Evolutionary conservation across 2,329 filamentous ascomycete species (phyloP).

Genomic region (Fusarium nisikadoi): DNA sequence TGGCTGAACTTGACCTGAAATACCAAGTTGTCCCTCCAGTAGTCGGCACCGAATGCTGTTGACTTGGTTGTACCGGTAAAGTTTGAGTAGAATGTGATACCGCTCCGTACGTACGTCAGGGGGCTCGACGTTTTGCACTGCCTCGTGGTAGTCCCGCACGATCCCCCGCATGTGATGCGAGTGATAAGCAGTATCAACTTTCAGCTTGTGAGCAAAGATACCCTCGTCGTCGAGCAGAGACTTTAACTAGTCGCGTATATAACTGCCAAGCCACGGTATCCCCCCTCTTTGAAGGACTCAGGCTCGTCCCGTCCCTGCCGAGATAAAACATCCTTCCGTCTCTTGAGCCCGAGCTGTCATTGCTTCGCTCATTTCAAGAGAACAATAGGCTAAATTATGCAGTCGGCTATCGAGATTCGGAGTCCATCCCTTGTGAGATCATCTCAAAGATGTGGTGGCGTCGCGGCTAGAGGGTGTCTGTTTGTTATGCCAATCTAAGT

Average conservation of each 20-base stretch:
- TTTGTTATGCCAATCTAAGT: background rate
- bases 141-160: background rate
- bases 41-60: background rate
- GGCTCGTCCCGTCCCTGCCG: background rate
- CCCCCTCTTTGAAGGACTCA: constrained; percentile 3
- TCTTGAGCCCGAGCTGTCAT: background rate
- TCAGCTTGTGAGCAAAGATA: background rate
- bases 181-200: constrained; percentile 8
- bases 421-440: background rate
- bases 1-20: constrained; percentile 9
- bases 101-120: no score
- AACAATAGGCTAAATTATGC: constrained; percentile 2
- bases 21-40: background rate
- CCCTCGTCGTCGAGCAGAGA: background rate
- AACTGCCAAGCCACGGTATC: accelerated
- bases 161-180: constrained; percentile 3
- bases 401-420: background rate
- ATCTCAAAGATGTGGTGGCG: background rate
- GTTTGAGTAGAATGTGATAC: background rate
- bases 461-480: background rate
- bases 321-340: background rate
- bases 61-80: background rate
- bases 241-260: background rate
- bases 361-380: accelerated
- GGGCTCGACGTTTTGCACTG: background rate